Evolutionary conservation across 371 early-diverging fungal genomes (phyloP).

Genomic region (Batkoa obscura): DNA sequence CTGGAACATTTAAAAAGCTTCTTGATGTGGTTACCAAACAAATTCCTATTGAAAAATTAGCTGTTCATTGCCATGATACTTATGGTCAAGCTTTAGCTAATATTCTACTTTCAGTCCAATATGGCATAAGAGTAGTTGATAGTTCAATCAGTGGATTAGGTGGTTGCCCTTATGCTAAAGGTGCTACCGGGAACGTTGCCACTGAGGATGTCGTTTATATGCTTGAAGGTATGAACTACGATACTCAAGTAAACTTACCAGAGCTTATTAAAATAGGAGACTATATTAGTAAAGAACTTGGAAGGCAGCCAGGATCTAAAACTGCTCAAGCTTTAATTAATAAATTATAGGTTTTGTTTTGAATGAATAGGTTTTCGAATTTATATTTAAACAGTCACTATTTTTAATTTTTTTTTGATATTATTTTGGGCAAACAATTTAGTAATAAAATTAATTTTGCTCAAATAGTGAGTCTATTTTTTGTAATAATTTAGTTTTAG

Average conservation of each 20-base stretch:
- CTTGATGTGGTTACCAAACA: constrained; percentile 46
- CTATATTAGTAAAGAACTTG: constrained; percentile 65
- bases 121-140: constrained; percentile 81
- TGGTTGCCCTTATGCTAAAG: constrained; percentile 92
- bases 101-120: constrained; percentile 61
- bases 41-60: constrained; percentile 58
- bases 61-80: constrained; percentile 94
- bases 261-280: constrained; percentile 53
- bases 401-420: not conserved
- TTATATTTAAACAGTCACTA: not conserved
- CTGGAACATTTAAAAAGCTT: constrained; percentile 42
- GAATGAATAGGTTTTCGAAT: not conserved
- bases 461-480: no score
- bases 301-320: constrained; percentile 28
- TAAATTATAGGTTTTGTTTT: constrained; percentile 7
- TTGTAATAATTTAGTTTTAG: no score
- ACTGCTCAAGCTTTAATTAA: constrained; percentile 16
- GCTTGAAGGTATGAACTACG: constrained; percentile 64
- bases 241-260: constrained; percentile 59
- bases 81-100: constrained; percentile 95
- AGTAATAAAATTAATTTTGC: no score
- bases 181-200: constrained; percentile 92
- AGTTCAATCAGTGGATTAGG: constrained; percentile 86
- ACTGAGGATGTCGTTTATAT: constrained; percentile 94
- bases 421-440: no score